A percentile compares a stretch with the other conserved stretches of the same genome.
phyloP scores from a whole-genome alignment of 495 filamentous ascomycete genomes.

The Trichoderma erinaceum region DNA sequence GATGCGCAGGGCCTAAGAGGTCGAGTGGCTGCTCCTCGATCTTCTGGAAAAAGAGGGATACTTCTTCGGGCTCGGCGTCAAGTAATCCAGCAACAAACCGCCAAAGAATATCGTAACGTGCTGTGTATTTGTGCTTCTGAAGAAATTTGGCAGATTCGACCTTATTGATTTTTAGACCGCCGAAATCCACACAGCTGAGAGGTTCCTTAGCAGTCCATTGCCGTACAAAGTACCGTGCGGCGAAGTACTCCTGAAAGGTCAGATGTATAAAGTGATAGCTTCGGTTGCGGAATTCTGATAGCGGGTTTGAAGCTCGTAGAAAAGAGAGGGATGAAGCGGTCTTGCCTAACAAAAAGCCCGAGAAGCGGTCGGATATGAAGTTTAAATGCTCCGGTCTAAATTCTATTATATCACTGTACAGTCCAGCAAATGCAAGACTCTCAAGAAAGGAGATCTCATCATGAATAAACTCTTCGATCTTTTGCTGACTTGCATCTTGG shows the following conservation, averaged over 20 bases:
- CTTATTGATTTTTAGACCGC: neutral
- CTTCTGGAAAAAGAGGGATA: constrained; percentile 27
- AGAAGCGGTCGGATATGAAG: constrained; percentile 21
- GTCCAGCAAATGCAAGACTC: constrained; percentile 33
- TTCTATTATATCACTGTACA: constrained; percentile 33
- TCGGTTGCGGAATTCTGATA: constrained; percentile 17
- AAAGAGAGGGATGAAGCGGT: constrained; percentile 29
- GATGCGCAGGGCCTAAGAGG: constrained; percentile 34
- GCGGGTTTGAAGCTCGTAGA: constrained; percentile 27
- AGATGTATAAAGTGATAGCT: constrained; percentile 40
- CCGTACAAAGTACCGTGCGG: constrained; percentile 38
- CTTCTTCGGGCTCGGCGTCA: constrained; percentile 17
- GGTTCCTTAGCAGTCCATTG: constrained; percentile 24
- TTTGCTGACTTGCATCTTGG: neutral
- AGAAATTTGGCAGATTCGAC: constrained; percentile 26
- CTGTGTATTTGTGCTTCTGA: constrained; percentile 33
- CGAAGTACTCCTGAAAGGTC: constrained; percentile 40
- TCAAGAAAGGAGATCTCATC: constrained; percentile 30
- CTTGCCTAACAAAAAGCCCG: constrained; percentile 16
- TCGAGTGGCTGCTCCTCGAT: constrained; percentile 36
- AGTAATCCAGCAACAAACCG: constrained; percentile 41
- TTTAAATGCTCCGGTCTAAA: constrained; percentile 26
- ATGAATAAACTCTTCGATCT: constrained; percentile 21
- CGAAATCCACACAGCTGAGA: neutral
- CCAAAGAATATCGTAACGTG: constrained; percentile 39